A percentile compares a stretch with the other conserved stretches of the same genome.
These are phyloP conservation scores for Trypanosoma mega DNA, from an alignment of 208 protist species.

Conservation along the genomic window DNA sequence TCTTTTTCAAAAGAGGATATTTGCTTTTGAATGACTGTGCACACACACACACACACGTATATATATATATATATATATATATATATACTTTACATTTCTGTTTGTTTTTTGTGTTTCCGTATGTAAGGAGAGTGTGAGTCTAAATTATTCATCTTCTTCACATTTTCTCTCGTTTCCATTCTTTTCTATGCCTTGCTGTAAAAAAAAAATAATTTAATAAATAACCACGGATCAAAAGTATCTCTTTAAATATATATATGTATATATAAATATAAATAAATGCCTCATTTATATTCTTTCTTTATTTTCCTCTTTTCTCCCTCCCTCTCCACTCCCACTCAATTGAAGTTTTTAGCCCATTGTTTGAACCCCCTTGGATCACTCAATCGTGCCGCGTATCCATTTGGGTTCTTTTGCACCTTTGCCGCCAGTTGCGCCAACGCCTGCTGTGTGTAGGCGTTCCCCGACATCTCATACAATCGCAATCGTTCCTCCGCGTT, in stretches of 20 bases:
- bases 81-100: too few relatives aligned
- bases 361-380: constrained; percentile 49
- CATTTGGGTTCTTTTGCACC: constrained; percentile 39
- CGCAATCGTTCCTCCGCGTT: constrained; percentile 26
- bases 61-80: too few relatives aligned
- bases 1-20: not conserved
- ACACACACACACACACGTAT: not conserved
- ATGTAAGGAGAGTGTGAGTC: too few relatives aligned
- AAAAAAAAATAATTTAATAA: not conserved
- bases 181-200: too few relatives aligned
- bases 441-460: constrained; percentile 48
- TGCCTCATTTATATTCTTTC: constrained; percentile 8
- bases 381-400: constrained; percentile 45
- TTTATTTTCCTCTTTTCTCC: constrained; percentile 9
- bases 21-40: not conserved
- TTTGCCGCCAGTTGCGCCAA: constrained; percentile 52
- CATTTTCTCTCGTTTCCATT: too few relatives aligned
- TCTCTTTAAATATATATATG: constrained; percentile 5
- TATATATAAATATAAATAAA: not conserved
- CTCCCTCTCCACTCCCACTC: not conserved
- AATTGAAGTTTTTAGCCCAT: constrained; percentile 37
- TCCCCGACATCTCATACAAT: constrained; percentile 52
- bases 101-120: too few relatives aligned
- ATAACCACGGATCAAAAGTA: not conserved
- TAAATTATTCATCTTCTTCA: too few relatives aligned